Evolutionary conservation across 2,329 filamentous ascomycete genomes (phyloP), one percentile per base, ranked within the genome.

Genomic region (Calonectria pseudoturangicola): DNA sequence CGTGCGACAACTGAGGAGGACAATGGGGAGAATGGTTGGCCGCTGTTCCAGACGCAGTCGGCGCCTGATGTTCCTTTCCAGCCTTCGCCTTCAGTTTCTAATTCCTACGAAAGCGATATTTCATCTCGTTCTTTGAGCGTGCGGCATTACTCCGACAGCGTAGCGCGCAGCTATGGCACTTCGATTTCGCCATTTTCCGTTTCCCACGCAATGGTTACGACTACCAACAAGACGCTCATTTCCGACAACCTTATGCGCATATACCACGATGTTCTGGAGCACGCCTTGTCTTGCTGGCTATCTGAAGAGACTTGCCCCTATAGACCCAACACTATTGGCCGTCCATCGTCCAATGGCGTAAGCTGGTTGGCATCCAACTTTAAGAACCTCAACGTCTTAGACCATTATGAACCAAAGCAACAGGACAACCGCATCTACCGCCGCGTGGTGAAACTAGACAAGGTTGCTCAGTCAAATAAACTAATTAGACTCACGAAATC

Each of bases 261-360:
- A 41, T 90, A 90, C 76, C 88, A 89, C 74, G 88, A 90, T 73
- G 88, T 87, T 36, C 83, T 89, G 74, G 88, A 90, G 74, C 86
- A 89, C 75, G 87, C 86, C 15, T 79, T 90, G 8, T 87, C 87
- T 2, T 90, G 88, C 76, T 90, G 88, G 88, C 75, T 89, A 21
- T 88, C 87, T 0, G 88, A 89, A 72, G 83, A 85, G 58, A 89
- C 87, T 3, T 90, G 88, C 67, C 88, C 88, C 0, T 89, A 89
- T 75, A 76, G 79, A 15, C 79, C 79, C 2, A 73, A 73, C 36
- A 73, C 75, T 3, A 72, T 79, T 28, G 69, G 69, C 30, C 68
- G 70, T 6, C 68, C 75, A n/a, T 74, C 73, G n/a, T 76, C 77
- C 15, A 80, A 80, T 51, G 78, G 78, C 16, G 79, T 80, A 4